Evolutionary conservation across 257 asterid species (phyloP).

Genomic region (Solanum neorickii): DNA sequence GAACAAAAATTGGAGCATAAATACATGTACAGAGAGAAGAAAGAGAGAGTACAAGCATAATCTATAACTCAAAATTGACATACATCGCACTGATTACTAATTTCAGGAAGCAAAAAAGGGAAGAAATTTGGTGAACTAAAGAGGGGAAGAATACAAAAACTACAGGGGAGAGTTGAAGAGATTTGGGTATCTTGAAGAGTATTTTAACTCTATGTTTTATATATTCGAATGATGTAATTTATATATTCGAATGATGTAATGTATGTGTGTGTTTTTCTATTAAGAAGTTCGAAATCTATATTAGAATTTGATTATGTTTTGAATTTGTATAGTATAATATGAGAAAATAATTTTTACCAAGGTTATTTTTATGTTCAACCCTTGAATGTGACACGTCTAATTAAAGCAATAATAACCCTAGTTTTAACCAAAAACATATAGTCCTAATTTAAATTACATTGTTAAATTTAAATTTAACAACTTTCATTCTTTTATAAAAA

Average conservation of each 20-base stretch:
- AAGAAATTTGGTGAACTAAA: background rate
- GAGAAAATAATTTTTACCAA: too few relatives aligned
- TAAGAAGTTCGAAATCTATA: accelerated
- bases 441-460: too few relatives aligned
- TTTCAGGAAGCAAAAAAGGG: background rate
- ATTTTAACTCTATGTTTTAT: background rate
- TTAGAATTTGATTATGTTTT: accelerated
- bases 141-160: background rate
- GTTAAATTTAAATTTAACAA: too few relatives aligned
- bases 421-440: too few relatives aligned
- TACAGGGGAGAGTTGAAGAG: background rate
- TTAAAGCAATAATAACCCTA: background rate
- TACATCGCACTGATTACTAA: background rate
- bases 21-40: background rate
- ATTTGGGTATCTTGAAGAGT: background rate
- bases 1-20: background rate
- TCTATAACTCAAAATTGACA: background rate
- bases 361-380: too few relatives aligned
- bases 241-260: background rate
- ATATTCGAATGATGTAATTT: background rate
- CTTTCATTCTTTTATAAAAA: too few relatives aligned
- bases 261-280: too few relatives aligned
- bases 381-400: too few relatives aligned
- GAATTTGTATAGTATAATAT: accelerated
- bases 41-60: background rate